phyloP scores from a whole-genome alignment of 2,329 filamentous ascomycete species.

The Fusarium sororula region DNA sequence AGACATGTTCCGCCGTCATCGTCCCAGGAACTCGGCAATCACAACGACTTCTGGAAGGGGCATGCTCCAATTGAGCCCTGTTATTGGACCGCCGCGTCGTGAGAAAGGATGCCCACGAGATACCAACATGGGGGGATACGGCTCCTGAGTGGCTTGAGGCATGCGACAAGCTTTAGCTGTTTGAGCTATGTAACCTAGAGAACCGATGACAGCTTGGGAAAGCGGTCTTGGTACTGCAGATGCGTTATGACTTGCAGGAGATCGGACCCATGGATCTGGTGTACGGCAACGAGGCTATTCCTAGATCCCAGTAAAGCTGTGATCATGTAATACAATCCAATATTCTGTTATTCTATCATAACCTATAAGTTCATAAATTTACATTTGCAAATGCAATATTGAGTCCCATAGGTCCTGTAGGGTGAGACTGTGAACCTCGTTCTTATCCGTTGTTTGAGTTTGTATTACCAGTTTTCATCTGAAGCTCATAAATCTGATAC shows the following conservation, averaged over 20 bases:
- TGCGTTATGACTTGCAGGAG: slow-evolving; percentile 7
- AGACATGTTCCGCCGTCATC: slow-evolving; percentile 14
- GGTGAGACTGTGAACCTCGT: not conserved
- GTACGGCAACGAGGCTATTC: not conserved
- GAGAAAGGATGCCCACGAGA: slow-evolving; percentile 23
- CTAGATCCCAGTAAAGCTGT: not conserved
- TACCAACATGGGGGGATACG: not conserved
- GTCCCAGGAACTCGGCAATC: slow-evolving; percentile 25
- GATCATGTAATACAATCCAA: no score
- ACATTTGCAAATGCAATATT: not conserved
- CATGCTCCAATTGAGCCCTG: slow-evolving; percentile 25
- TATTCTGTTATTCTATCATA: no score
- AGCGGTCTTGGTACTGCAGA: not conserved
- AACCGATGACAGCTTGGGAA: not conserved
- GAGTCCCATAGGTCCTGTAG: not conserved
- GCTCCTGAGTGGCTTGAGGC: slow-evolving; percentile 10
- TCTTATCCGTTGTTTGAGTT: not conserved
- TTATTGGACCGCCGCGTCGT: slow-evolving; percentile 16
- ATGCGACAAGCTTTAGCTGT: not conserved
- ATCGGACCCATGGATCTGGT: not conserved
- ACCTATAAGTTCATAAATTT: no score
- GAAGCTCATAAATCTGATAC: not conserved
- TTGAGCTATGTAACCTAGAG: not conserved
- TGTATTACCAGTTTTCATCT: not conserved
- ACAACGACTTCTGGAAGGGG: slow-evolving; percentile 15